phyloP scores from a whole-genome alignment of 2,329 filamentous ascomycete genomes.

The Herpotrichia juniperi region DNA sequence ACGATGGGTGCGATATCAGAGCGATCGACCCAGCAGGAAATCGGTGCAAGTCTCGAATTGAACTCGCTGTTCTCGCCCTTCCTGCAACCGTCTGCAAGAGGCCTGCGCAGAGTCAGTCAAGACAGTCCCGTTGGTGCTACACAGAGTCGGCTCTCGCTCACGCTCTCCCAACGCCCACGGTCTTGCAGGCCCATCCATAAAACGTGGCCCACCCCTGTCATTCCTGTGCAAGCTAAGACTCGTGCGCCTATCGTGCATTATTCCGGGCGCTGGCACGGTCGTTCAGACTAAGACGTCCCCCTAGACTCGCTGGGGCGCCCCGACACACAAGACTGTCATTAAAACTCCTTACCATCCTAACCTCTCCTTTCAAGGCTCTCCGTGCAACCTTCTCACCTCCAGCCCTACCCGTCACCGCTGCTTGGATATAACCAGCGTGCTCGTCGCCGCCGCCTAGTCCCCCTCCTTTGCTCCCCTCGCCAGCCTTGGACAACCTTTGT shows the following conservation, averaged over 20 bases:
- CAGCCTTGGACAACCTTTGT: conserved; percentile 7
- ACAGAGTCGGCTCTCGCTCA: too few species aligned
- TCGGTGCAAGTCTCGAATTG: too few species aligned
- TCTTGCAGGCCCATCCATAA: conserved; percentile 2
- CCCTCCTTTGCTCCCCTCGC: conserved; percentile 1
- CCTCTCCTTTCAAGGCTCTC: conserved; percentile 28
- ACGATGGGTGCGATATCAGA: too few species aligned
- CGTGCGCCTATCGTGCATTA: conserved; percentile 27
- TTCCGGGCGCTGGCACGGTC: conserved; percentile 4
- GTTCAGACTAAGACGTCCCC: not conserved
- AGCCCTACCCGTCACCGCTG: conserved; percentile 12
- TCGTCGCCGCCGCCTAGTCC: not conserved
- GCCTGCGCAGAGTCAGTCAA: too few species aligned
- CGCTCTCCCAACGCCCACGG: not conserved
- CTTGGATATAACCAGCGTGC: conserved; percentile 10
- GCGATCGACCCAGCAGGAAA: too few species aligned
- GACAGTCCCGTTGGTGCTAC: too few species aligned
- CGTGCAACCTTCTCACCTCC: conserved; percentile 12
- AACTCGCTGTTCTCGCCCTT: too few species aligned
- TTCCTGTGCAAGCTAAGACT: conserved; percentile 11
- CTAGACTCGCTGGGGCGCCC: conserved; percentile 19
- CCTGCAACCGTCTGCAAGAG: too few species aligned
- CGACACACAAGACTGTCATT: conserved; percentile 28
- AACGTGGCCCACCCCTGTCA: conserved; percentile 25
- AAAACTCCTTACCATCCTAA: conserved; percentile 20